Base-by-base conservation (phyloP, 352 stramenopile genomes). In the Globisporangium polare region DNA sequence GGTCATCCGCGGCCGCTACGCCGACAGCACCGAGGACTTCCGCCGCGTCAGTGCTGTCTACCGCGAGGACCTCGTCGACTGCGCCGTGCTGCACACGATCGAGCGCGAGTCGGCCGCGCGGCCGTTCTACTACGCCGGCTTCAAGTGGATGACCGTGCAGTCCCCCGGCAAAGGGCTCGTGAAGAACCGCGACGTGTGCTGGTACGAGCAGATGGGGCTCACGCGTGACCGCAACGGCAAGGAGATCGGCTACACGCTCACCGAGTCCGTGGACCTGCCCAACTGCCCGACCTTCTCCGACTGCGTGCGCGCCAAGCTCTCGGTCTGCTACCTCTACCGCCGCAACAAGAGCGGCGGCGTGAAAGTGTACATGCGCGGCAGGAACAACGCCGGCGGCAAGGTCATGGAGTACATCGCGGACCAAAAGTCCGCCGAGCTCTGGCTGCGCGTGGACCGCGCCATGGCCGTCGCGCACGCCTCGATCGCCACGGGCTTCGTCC, bases 81-180 rank as follows among this genome's bases (percentile, higher is more conserved):
- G 80, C 69, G 76, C 82, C 24, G 75, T 92, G 35, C 66, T 92
- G 13, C 78, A 85, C 56, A 76, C 83, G 33, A 80, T 92, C 53
- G 75, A 85, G 56, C 68, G 63, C 18, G 71, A 77, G 57, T 82
- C 75, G 22, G 52, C 62, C 0, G 56, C 69, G 12, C 71, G 86
- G 10, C 83, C 83, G 2, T 92, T 88, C 62, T 90, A 83, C 62
- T 86, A 83, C 57, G 81, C 80, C 8, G 85, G 83, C 37, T 90
- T 92, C 72, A 92, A 92, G 69, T 92, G 83, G 83, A 89, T 89
- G 78, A 89, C 78, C 7, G 80, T 90, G 53, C 70, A 82, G 56
- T 88, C 74, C 0, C 83, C 78, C 0, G 78, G 80, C 39, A 89
- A 90, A 46, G 78, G 83, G 5, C 59, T 92, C 50, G 78, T 92